Base-by-base conservation (phyloP, 306 rosid genomes). In the Adenanthera pavonina region DNA sequence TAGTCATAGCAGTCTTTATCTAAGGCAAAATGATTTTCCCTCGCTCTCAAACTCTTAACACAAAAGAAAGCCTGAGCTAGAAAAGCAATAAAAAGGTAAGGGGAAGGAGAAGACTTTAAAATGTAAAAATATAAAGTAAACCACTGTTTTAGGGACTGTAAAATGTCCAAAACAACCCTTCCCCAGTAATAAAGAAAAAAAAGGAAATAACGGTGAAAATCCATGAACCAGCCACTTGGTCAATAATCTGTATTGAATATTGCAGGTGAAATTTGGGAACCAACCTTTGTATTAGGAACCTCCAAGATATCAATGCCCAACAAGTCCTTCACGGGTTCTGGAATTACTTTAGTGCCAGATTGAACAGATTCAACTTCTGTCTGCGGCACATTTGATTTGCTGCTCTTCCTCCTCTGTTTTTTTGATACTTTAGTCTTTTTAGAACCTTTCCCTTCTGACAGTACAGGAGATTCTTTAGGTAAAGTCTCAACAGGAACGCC, bases 381-480 rank as follows among this genome's bases (percentile, higher is more conserved):
- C 74, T 83, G 91, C 46, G 70, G 79, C 16, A 25, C 70, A 65
- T 77, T 87, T 8, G 83, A 83, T 86, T 88, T 89, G 81, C 54
- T 77, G 83, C 82, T 85, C 84, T 86, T 95, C 85, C 77, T 88
- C 85, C 91, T 87, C 80, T 90, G 96, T 72, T 93, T 95, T 70
- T 79, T 95, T 0, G 84, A 85, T 84, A 14, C 76, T 83, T 89
- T 89, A 40, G 85, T 82, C 74, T 87, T 92, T 74, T 87, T 95
- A 81, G 80, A 84, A 48, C 92, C 90, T 82, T 89, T 93, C 61
- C 94, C 97, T 86, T 92, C 97, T 33, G 84, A 76, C 20, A 49
- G 62, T 40, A 34, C 51, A 51, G 90, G 82, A 78, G 88, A 86
- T 69, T 74, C 92, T 51, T 84, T 89, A 80, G 13, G 72, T 46